Evolutionary conservation across 179 eudicot genomes (phyloP).

Genomic region (Monotropa hypopitys): DNA sequence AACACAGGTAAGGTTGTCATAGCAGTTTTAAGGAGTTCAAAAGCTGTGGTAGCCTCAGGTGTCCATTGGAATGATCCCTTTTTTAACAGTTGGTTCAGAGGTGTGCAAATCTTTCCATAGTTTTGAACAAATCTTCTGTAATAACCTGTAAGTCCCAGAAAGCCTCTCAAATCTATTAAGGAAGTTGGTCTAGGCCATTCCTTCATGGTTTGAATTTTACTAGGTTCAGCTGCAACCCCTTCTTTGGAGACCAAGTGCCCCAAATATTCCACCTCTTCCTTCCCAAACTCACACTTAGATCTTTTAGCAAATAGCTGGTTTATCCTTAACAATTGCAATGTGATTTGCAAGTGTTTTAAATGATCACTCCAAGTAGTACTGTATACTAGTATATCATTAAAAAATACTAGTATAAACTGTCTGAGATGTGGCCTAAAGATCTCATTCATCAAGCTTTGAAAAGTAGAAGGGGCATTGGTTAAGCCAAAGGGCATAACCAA

Average conservation of each 20-base stretch:
- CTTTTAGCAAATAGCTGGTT: background rate
- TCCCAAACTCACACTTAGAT: background rate
- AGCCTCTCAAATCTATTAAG: too few species aligned
- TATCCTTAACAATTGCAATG: background rate
- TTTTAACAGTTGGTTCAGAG: too few species aligned
- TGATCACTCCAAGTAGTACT: background rate
- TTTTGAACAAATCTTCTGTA: too few species aligned
- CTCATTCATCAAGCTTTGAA: background rate
- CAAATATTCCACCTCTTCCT: background rate
- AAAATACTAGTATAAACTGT: background rate
- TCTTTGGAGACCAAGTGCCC: background rate
- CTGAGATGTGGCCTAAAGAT: background rate
- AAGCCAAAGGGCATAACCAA: background rate
- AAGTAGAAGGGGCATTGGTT: background rate
- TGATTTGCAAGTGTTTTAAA: background rate
- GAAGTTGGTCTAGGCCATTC: too few species aligned
- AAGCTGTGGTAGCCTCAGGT: too few species aligned
- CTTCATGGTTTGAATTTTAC: too few species aligned
- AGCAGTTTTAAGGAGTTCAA: too few species aligned
- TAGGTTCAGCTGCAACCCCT: too few species aligned
- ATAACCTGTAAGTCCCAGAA: too few species aligned
- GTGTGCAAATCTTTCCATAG: too few species aligned
- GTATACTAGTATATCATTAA: background rate
- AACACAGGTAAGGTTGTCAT: too few species aligned
- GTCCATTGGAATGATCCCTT: too few species aligned